These are phyloP conservation scores for Linnemannia exigua DNA, from an alignment of 192 early-diverging fungal species.

Conservation along the genomic window DNA sequence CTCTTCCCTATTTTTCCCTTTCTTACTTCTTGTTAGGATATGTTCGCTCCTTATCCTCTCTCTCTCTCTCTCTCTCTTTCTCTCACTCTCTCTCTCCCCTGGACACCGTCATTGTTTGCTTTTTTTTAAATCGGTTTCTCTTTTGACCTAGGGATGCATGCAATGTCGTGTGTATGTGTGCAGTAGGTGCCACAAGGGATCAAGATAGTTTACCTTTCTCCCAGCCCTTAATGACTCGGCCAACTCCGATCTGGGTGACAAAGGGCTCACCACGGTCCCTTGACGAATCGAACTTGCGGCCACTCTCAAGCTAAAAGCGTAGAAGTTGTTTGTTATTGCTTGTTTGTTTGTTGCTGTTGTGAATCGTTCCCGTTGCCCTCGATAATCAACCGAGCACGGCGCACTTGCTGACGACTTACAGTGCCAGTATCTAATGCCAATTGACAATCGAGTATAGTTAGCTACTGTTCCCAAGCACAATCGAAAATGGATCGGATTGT, in stretches of 20 bases:
- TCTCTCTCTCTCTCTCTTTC: neutral
- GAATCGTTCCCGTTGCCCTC: neutral
- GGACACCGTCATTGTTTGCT: neutral
- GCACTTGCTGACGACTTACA: constrained; percentile 4
- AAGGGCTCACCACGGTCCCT: constrained; percentile 89
- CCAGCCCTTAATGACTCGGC: constrained; percentile 89
- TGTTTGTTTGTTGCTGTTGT: neutral
- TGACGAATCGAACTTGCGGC: constrained; percentile 91
- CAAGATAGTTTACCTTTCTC: constrained; percentile 59
- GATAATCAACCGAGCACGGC: neutral
- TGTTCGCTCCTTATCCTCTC: too few relatives aligned
- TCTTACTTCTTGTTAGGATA: neutral
- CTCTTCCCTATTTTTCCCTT: neutral
- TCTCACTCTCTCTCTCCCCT: neutral
- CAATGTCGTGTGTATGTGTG: neutral
- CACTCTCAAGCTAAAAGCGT: constrained; percentile 65
- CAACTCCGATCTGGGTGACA: constrained; percentile 89
- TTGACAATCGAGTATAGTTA: neutral
- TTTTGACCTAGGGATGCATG: neutral
- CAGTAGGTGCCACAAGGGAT: neutral
- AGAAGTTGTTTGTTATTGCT: neutral
- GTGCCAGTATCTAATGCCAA: constrained; percentile 35
- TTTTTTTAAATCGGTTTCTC: neutral
- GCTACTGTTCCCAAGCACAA: neutral
- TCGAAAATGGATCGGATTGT: neutral